A percentile compares a stretch with the other conserved stretches of the same genome.
These are phyloP conservation scores for Diatrype stigma DNA, from an alignment of 2,329 filamentous ascomycete species.

Conservation along the genomic window DNA sequence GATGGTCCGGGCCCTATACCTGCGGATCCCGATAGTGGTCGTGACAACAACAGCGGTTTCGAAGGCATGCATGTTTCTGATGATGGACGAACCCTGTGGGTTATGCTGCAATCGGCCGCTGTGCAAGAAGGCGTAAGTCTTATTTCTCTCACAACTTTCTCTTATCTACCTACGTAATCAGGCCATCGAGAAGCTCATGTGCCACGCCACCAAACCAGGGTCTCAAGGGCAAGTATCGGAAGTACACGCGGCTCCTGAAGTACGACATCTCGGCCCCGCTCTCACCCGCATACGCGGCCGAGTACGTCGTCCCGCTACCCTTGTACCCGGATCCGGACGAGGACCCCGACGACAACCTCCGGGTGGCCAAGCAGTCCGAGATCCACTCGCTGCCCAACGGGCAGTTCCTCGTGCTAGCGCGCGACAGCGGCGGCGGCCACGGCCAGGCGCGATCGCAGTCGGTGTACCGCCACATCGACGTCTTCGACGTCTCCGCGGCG, in stretches of 20 bases:
- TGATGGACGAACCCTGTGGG: constrained; percentile 60
- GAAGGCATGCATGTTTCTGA: constrained; percentile 63
- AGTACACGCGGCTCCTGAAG: constrained; percentile 57
- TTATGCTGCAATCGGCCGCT: constrained; percentile 61
- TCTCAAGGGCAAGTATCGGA: constrained; percentile 43
- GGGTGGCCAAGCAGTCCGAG: constrained; percentile 64
- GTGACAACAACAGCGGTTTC: constrained; percentile 72
- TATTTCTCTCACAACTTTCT: background rate
- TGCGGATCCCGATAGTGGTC: constrained; percentile 54
- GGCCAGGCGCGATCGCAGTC: constrained; percentile 49
- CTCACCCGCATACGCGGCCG: constrained; percentile 46
- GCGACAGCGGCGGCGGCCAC: constrained; percentile 58
- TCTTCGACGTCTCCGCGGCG: constrained; percentile 59
- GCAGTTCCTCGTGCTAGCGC: constrained; percentile 63
- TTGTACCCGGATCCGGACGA: constrained; percentile 47
- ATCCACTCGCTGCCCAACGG: constrained; percentile 59
- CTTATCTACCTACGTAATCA: background rate
- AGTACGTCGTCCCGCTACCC: constrained; percentile 65
- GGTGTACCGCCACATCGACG: constrained; percentile 64
- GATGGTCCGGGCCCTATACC: constrained; percentile 42
- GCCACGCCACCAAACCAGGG: constrained; percentile 11
- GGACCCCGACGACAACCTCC: constrained; percentile 38
- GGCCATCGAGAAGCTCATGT: background rate
- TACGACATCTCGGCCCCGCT: constrained; percentile 52
- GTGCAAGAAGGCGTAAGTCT: constrained; percentile 54